phyloP scores from a whole-genome alignment of 148 eudicot genomes.

The Fagopyrum homotropicum region DNA sequence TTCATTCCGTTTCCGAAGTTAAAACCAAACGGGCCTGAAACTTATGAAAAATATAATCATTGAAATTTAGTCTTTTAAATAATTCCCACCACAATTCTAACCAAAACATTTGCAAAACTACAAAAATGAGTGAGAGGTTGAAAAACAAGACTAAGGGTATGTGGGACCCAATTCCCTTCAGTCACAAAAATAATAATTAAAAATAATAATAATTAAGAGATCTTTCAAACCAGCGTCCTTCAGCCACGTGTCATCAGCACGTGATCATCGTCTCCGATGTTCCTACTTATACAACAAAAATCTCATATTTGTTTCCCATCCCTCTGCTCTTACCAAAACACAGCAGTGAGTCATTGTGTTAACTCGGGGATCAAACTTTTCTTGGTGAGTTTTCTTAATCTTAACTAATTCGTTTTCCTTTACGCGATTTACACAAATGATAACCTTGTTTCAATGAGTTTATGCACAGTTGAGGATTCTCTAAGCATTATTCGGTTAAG shows the following conservation, averaged over 20 bases:
- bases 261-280: constrained; percentile 1
- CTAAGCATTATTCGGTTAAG: not conserved
- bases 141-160: not conserved
- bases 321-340: not conserved
- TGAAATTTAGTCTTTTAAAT: not conserved
- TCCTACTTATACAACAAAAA: constrained; percentile 1
- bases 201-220: not conserved
- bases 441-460: not conserved
- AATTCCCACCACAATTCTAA: not conserved
- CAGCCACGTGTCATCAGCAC: constrained; percentile 9
- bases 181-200: not conserved
- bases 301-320: not conserved
- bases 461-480: not conserved
- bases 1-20: too few relatives aligned
- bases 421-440: not conserved
- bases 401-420: not conserved
- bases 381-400: not conserved
- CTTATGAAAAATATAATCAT: not conserved
- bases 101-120: not conserved
- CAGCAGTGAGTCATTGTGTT: not conserved
- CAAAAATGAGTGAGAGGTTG: not conserved
- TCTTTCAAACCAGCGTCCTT: not conserved
- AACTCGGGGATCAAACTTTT: not conserved
- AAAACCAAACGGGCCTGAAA: too few relatives aligned
- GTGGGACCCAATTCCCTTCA: constrained; percentile 4